Evolutionary conservation across 805 yeast species (phyloP), one percentile per base, ranked within the genome.

Genomic region (Monosporozyma solicola): DNA sequence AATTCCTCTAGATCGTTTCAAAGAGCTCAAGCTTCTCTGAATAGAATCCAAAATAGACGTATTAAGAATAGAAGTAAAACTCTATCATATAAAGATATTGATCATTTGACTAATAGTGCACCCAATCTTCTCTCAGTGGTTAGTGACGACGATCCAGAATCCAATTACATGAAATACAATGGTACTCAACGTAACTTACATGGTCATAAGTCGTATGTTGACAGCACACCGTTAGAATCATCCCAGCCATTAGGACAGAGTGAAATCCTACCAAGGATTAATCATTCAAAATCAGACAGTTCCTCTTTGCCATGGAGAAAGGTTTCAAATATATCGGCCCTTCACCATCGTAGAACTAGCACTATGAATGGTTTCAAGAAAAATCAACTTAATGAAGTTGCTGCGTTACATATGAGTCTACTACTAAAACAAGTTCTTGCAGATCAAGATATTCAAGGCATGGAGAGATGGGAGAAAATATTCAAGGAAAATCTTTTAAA

Each of bases 21-120:
- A 57, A 70, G 87, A 57, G 87, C 87, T 0, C 83, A 81, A 59
- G 86, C 87, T 0, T 82, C 87, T 0, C 61, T 83, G 20, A 73
- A 78, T 53, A 70, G 88, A 64, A 82, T 82, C 75, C 73, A 77
- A 54, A 78, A 79, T 44, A 72, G 87, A 54, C 68, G 87, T 51
- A 77, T 81, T 55, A 79, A 76, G 59, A 72, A 73, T 55, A 74
- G 61, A 55, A 63, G 71, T 27, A 68, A 69, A 39, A 64, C 64
- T 16, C 59, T 65, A 31, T 68, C 62, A 31, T 58, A 60, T 37
- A 59, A 57, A 47, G 63, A 58, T 11, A 52, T 65, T 33, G 60
- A 53, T 41, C 49, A 62, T 25, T 55, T 64, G 8, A 61, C 63
- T n/a, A 56, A 63, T 27, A 69, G 72, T 45, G 60, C 73, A 0